Percentiles rank a stretch among this genome's conserved stretches.
Evolutionary conservation across 2,329 filamentous ascomycete genomes (phyloP).

Genomic region (Diaporthe capsici): DNA sequence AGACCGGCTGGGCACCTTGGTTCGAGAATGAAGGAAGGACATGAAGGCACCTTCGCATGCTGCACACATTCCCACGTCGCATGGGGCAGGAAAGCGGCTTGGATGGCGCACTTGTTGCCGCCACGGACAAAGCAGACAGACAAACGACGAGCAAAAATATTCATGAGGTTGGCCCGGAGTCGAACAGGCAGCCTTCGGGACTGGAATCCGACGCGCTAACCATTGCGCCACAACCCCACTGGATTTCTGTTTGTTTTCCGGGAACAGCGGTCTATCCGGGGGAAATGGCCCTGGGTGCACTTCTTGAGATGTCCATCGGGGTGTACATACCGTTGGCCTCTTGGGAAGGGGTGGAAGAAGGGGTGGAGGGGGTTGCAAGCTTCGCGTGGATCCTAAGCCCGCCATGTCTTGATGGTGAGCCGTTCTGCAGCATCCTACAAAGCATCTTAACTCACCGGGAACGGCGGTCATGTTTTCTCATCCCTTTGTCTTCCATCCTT

Average conservation of each 20-base stretch:
- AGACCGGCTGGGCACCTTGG: no score
- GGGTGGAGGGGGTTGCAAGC: neutral
- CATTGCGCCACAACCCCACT: neutral
- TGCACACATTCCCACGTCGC: neutral
- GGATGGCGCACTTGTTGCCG: neutral
- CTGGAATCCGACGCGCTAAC: slow-evolving; percentile 23
- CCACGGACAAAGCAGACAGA: neutral
- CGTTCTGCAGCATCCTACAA: neutral
- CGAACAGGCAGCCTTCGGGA: slow-evolving; percentile 19
- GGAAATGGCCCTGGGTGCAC: neutral
- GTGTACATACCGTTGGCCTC: neutral
- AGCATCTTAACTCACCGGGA: neutral
- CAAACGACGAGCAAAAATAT: neutral
- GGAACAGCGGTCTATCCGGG: neutral
- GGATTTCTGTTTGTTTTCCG: no score
- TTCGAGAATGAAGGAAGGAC: neutral
- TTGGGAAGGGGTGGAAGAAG: neutral
- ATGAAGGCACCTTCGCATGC: neutral
- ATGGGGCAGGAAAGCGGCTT: neutral
- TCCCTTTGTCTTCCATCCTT: neutral
- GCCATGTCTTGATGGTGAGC: neutral
- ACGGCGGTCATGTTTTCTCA: neutral
- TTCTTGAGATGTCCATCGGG: neutral
- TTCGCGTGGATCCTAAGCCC: no score
- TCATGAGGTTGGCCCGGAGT: slow-evolving; percentile 14